Conservation (phyloP, 805 yeast species). For the Sugiyamaella boreocaroliniensis region DNA sequence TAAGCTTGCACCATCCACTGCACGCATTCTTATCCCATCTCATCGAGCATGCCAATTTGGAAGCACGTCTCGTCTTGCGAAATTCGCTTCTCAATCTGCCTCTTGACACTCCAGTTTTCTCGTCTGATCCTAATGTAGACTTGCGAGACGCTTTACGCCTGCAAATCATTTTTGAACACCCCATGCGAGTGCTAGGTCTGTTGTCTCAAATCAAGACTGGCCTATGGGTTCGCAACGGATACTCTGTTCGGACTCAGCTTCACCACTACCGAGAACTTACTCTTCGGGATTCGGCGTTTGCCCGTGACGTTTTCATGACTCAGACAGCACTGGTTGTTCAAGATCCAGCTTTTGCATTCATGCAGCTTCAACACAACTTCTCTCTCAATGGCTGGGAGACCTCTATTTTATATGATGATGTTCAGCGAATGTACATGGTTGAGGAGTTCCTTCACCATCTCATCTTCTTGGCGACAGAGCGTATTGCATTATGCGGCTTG, state of each 20-base stretch:
- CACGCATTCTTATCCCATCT: constrained; percentile 70
- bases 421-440: constrained; percentile 50
- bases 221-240: constrained; percentile 92
- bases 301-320: constrained; percentile 66
- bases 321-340: constrained; percentile 55
- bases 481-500: constrained; percentile 47
- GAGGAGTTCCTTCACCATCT: constrained; percentile 73
- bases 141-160: neutral
- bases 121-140: constrained; percentile 6
- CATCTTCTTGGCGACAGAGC: constrained; percentile 62
- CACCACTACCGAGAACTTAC: constrained; percentile 73
- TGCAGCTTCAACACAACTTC: constrained; percentile 65
- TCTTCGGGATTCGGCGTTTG: constrained; percentile 73
- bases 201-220: constrained; percentile 83
- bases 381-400: constrained; percentile 38
- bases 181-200: constrained; percentile 68
- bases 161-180: constrained; percentile 52
- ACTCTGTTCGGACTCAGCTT: constrained; percentile 69
- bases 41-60: constrained; percentile 43
- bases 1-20: constrained; percentile 74
- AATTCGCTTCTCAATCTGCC: neutral
- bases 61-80: constrained; percentile 20
- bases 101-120: neutral
- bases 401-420: constrained; percentile 33
- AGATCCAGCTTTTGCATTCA: constrained; percentile 50